Base-by-base conservation (phyloP, 768 basidiomycete genomes). In the Phylloporus arenicola region DNA sequence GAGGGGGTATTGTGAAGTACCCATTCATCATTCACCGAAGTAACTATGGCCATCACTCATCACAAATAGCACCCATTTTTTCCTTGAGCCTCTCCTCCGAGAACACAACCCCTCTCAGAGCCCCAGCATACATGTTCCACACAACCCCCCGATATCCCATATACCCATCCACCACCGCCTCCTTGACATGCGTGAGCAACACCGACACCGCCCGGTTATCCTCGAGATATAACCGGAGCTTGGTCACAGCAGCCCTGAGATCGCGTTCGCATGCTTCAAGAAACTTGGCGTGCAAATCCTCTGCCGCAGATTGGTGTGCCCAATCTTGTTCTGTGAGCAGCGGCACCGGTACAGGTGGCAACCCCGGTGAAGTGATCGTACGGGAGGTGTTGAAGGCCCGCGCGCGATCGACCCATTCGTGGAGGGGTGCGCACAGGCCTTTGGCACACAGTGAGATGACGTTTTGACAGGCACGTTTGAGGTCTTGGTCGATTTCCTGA, bases 391-490 rank as follows among this genome's bases (percentile, higher is more conserved):
- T 67, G 47, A 68, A 70, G 1, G 68, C 58, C 6, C 68, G 68
- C 39, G 81, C 76, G 38, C 75, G 73, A 24, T 81, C 77, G 1
- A 82, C 69, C 82, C 90, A 94, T 17, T 71, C 61, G 29, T 74
- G 79, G 16, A 93, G 65, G 0, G 86, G 78, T 4, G 72, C 70
- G 37, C 82, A 82, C 22, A 88, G 75, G 0, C 73, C 65, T 34
- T 74, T 69, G 8, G 83, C 75, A 53, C 83, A 84, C 13, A 78
- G 68, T 3, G 75, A 68, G 50, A 98, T 95, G 33, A 92, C 77
- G 35, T 83, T 81, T 70, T 95, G 92, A 69, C 94, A 98, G 0
- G 83, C 85, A 16, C 75, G 74, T 61, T 92, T 89, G 25, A 97
- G 80, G 27, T 86, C 87, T 43, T 84, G 77, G 68, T 97, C 95